Base-by-base conservation (phyloP, 257 asterid genomes). In the Galeopsis tetrahit region DNA sequence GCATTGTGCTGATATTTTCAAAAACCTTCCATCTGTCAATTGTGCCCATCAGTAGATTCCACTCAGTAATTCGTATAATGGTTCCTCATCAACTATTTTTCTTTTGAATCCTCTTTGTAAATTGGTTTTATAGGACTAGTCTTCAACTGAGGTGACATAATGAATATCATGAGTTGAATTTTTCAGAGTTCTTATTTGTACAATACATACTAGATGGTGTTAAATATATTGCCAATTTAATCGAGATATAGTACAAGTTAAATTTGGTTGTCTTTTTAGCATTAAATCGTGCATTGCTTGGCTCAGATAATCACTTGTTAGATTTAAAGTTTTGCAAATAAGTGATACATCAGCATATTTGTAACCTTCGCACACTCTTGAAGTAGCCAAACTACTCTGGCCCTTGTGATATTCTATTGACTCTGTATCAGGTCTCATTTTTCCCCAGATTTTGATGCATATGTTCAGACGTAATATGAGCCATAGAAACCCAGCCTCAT, bases 391-490 rank as follows among this genome's bases (percentile, higher is more conserved):
- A n/a, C n/a, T n/a, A n/a, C n/a, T n/a, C n/a, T n/a, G n/a, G n/a
- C n/a, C n/a, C n/a, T n/a, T n/a, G n/a, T n/a, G n/a, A n/a, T n/a
- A n/a, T n/a, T n/a, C n/a, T 59, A 58, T 43, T 51, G 65, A 63
- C 14, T 38, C 61, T 71, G 56, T 57, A 21, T 59, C 39, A 21
- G 39, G 56, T 52, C 67, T 55, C 34, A 11, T 33, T 40, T 35
- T 52, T 57, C 36, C 62, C 17, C 6, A 7, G 61, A 53, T 52
- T 56, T 68, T 63, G 46, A 31, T 21, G 31, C 5, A 2, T 63
- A 10, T 44, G 79, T 44, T 66, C 31, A 62, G 63, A 74, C 62
- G 69, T 62, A 56, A n/a, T n/a, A n/a, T n/a, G n/a, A n/a, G n/a
- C n/a, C n/a, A 40, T 36, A 28, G 69, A 46, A 70, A 33, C 68